Conservation (phyloP, 2,329 filamentous ascomycete species). For the Botrytis galanthina region DNA sequence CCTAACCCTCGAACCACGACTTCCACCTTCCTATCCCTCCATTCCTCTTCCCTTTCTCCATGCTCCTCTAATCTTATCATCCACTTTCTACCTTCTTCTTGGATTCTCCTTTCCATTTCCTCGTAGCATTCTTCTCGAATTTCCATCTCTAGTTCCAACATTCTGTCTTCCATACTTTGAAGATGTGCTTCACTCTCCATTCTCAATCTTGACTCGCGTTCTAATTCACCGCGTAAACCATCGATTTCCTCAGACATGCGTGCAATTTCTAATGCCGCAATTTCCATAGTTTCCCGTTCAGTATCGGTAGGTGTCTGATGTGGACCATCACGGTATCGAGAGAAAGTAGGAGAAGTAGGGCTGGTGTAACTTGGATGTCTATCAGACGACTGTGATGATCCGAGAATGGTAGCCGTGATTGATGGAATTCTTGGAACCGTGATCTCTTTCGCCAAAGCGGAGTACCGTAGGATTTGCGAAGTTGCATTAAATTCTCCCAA, state of each 20-base stretch:
- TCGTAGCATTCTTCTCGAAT: slow-evolving; percentile 84
- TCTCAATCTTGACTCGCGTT: slow-evolving; percentile 68
- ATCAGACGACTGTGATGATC: slow-evolving; percentile 11
- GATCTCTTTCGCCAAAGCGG: slow-evolving; percentile 86
- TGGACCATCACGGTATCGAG: slow-evolving; percentile 34
- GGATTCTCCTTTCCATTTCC: slow-evolving; percentile 79
- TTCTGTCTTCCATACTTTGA: slow-evolving; percentile 61
- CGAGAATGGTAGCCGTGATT: slow-evolving; percentile 66
- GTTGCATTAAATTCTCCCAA: slow-evolving; percentile 95
- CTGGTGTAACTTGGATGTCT: background rate
- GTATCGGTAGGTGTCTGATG: slow-evolving; percentile 39
- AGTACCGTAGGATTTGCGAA: slow-evolving; percentile 92
- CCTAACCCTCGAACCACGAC: slow-evolving; percentile 57
- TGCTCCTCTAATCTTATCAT: slow-evolving; percentile 75
- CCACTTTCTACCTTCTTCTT: slow-evolving; percentile 76
- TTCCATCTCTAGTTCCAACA: slow-evolving; percentile 71
- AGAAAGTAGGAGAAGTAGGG: slow-evolving; percentile 26
- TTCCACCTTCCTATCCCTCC: slow-evolving; percentile 85
- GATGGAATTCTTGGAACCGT: slow-evolving; percentile 87
- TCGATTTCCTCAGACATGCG: slow-evolving; percentile 78
- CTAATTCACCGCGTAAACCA: slow-evolving; percentile 65
- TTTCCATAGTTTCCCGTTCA: slow-evolving; percentile 73
- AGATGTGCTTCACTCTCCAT: slow-evolving; percentile 72
- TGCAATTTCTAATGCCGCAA: slow-evolving; percentile 76
- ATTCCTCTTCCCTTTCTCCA: slow-evolving; percentile 75